Evolutionary conservation across 345 rosid species (phyloP), one percentile per base, ranked within the genome.

Genomic region (Dovyalis caffra): DNA sequence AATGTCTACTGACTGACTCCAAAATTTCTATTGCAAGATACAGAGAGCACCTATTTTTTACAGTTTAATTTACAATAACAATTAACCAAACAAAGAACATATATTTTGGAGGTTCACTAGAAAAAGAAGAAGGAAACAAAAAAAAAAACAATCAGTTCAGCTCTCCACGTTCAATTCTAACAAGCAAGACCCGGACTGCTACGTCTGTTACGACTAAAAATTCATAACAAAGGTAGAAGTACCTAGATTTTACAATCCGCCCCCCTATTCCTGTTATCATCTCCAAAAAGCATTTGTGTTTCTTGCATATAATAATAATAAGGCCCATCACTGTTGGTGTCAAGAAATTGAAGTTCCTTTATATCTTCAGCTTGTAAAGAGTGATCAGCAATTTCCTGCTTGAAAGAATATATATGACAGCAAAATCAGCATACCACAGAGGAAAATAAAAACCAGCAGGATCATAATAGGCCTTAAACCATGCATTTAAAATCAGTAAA

Each of bases 311-410:
- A 53, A n/a, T n/a, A n/a, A n/a, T n/a, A n/a, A 67, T 29, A 25
- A 69, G 78, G 29, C 51, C 49, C 32, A 4, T 33, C 45, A 26
- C n/a, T 64, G n/a, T 65, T 74, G 56, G 53, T 63, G 74, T 60
- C 21, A 34, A 12, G 61, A 34, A 20, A 32, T 78, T 11, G 63
- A 26, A 28, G 74, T 3, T 35, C 61, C 34, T 69, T n/a, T 61
- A 5, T 76, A 63, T 60, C 61, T 58, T 61, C 72, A 26, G 33
- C 47, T 21, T 38, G 28, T 51, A 21, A n/a, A 58, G 76, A 70
- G 31, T 64, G 29, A 47, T 23, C 70, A 69, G 73, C 28, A 8
- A 26, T 72, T 58, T 57, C 80, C 86, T 83, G 82, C 31, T 66
- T 25, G 31, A 67, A 71, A 29, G 68, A 69, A 23, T 20, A 10